Evolutionary conservation across 371 early-diverging fungal genomes (phyloP).

Genomic region (Basidiobolus meristosporus): DNA sequence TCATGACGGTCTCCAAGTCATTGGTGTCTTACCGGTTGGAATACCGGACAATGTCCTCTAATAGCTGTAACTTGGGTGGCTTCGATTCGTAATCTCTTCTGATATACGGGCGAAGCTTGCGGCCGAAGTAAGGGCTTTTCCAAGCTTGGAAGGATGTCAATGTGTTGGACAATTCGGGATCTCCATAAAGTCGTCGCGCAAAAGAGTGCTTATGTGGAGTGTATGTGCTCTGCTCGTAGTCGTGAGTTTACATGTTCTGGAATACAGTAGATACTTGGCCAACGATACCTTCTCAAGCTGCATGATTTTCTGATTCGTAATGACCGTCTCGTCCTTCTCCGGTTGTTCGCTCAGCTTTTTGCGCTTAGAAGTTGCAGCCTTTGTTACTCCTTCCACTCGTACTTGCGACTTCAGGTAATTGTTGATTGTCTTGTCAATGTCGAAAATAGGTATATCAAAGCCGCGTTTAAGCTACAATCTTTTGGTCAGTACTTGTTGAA

Average conservation of each 20-base stretch:
- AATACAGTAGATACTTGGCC: too few relatives aligned
- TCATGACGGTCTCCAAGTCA: too few relatives aligned
- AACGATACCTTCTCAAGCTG: too few relatives aligned
- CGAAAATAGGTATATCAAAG: not conserved
- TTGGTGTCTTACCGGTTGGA: constrained; percentile 2
- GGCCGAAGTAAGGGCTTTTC: constrained; percentile 41
- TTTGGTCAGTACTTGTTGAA: not conserved
- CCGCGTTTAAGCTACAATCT: not conserved
- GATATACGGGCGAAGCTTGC: constrained; percentile 33
- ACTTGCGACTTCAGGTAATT: too few relatives aligned
- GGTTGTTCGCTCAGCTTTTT: too few relatives aligned
- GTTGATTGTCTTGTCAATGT: not conserved
- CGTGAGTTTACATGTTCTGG: too few relatives aligned
- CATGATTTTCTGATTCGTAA: too few relatives aligned
- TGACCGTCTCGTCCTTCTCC: too few relatives aligned
- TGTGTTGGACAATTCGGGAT: constrained; percentile 22
- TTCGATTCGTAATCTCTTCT: constrained; percentile 3
- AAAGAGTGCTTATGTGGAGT: constrained; percentile 51
- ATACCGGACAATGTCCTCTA: constrained; percentile 1
- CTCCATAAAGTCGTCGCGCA: constrained; percentile 47
- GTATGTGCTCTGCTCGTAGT: constrained; percentile 6
- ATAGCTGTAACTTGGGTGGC: constrained; percentile 1
- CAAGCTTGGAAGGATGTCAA: constrained; percentile 27
- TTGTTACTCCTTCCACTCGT: too few relatives aligned
- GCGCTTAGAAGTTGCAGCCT: too few relatives aligned